Percentiles rank a stretch among this genome's conserved stretches.
Evolutionary conservation across 1,284 basidiomycete genomes (phyloP).

Genomic region (Boletus sp.): DNA sequence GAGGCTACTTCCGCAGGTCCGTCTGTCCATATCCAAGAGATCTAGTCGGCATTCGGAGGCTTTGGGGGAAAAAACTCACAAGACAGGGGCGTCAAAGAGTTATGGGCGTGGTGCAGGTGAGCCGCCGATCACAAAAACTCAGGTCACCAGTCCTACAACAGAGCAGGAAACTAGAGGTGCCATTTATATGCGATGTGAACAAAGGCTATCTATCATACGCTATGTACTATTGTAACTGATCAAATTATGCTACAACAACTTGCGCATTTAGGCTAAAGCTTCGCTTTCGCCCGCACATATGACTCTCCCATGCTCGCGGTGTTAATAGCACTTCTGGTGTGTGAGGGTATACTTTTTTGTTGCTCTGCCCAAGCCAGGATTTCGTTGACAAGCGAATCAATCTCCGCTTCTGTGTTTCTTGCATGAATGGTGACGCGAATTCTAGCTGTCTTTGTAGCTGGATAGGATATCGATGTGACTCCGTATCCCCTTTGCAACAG

Average conservation of each 20-base stretch:
- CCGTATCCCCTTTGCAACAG: slow-evolving; percentile 16
- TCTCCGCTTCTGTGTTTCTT: slow-evolving; percentile 18
- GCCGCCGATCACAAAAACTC: too few species aligned
- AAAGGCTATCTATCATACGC: too few species aligned
- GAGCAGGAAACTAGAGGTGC: too few species aligned
- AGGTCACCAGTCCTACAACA: too few species aligned
- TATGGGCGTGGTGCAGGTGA: too few species aligned
- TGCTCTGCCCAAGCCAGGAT: slow-evolving; percentile 13
- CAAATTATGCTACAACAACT: background rate
- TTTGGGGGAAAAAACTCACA: too few species aligned
- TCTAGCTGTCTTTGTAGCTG: slow-evolving; percentile 9
- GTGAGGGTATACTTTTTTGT: background rate
- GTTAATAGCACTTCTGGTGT: background rate
- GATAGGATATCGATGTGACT: slow-evolving; percentile 15
- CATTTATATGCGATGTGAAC: too few species aligned
- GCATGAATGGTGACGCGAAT: slow-evolving; percentile 23
- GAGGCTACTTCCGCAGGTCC: too few species aligned
- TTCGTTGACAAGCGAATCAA: slow-evolving; percentile 11
- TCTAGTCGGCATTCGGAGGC: too few species aligned
- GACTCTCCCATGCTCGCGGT: background rate
- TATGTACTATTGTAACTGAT: too few species aligned
- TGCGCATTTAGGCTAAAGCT: slow-evolving; percentile 1
- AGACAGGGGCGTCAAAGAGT: too few species aligned
- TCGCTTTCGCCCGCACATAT: slow-evolving; percentile 3
- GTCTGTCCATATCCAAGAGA: too few species aligned